Evolutionary conservation across 768 basidiomycete species (phyloP).

Genomic region (Boletus rufocinnamomeus): DNA sequence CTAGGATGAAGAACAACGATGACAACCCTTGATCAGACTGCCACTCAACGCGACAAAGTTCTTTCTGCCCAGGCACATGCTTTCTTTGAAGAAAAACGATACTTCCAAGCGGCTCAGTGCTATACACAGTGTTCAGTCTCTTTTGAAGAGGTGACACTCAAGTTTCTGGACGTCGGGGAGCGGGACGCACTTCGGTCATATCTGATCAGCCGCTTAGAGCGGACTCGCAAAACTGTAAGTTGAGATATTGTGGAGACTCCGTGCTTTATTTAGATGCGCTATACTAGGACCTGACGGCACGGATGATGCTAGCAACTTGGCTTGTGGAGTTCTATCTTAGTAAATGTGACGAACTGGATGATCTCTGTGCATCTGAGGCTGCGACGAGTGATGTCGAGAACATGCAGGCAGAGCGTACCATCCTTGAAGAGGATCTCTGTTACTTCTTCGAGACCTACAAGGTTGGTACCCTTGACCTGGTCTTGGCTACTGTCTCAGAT

Average conservation of each 20-base stretch:
- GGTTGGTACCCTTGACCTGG: slow-evolving; percentile 42
- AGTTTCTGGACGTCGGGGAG: slow-evolving; percentile 87
- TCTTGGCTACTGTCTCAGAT: not conserved
- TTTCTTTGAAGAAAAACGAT: slow-evolving; percentile 77
- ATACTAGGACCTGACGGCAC: slow-evolving; percentile 81
- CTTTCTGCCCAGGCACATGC: slow-evolving; percentile 81
- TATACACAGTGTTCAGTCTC: slow-evolving; percentile 86
- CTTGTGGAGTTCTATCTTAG: slow-evolving; percentile 95
- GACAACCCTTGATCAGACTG: slow-evolving; percentile 54
- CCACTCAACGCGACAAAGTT: slow-evolving; percentile 83
- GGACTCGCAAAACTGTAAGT: slow-evolving; percentile 78
- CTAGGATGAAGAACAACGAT: not conserved
- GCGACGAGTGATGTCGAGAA: slow-evolving; percentile 83
- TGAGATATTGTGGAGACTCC: not conserved
- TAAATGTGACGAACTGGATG: slow-evolving; percentile 96
- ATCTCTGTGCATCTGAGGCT: slow-evolving; percentile 86
- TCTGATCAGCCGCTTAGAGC: slow-evolving; percentile 82
- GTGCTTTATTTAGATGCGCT: not conserved
- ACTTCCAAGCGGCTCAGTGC: slow-evolving; percentile 88
- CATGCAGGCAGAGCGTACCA: slow-evolving; percentile 70
- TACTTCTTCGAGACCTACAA: slow-evolving; percentile 95
- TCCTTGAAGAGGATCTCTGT: slow-evolving; percentile 90
- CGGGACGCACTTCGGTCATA: slow-evolving; percentile 90
- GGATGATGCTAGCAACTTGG: slow-evolving; percentile 99
- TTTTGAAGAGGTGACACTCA: slow-evolving; percentile 91